Evolutionary conservation across 306 rosid species (phyloP).

Genomic region (Glycine latifolia): DNA sequence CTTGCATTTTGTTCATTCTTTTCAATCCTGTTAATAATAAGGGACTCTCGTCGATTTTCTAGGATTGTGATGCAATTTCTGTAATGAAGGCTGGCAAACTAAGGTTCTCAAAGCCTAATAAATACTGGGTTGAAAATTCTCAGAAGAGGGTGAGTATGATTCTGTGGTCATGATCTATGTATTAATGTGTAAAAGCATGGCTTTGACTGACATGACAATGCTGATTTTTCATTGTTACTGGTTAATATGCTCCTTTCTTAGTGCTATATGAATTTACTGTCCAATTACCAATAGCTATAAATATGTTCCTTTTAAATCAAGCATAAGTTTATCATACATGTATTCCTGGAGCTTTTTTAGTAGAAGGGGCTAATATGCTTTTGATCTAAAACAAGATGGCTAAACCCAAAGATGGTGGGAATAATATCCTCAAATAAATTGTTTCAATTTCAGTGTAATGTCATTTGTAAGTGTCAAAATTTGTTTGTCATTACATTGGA

Average conservation of each 20-base stretch:
- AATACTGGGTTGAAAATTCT: slow-evolving; percentile 93
- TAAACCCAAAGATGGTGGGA: slow-evolving; percentile 34
- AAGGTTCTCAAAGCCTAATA: slow-evolving; percentile 80
- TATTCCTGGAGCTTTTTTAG: slow-evolving; percentile 10
- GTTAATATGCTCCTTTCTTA: slow-evolving; percentile 13
- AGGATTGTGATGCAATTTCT: slow-evolving; percentile 80
- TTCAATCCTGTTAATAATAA: neutral
- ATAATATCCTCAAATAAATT: slow-evolving; percentile 22
- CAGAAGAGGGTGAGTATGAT: slow-evolving; percentile 80
- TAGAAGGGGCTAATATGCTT: slow-evolving; percentile 17
- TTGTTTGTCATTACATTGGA: slow-evolving; percentile 10
- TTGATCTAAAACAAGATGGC: slow-evolving; percentile 15
- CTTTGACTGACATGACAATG: slow-evolving; percentile 10
- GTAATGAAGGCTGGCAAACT: slow-evolving; percentile 84
- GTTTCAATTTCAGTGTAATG: slow-evolving; percentile 17
- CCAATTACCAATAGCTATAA: neutral
- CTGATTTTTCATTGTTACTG: slow-evolving; percentile 26
- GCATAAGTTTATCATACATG: slow-evolving; percentile 18
- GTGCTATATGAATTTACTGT: slow-evolving; percentile 4
- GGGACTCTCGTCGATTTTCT: slow-evolving; percentile 30
- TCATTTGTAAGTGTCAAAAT: slow-evolving; percentile 25
- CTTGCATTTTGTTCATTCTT: too few species aligned
- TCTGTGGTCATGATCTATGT: neutral
- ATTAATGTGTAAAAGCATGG: slow-evolving; percentile 34
- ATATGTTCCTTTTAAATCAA: slow-evolving; percentile 19